Conservation (phyloP, 495 filamentous ascomycete genomes). For the Melanomma pulvis-pyrius region DNA sequence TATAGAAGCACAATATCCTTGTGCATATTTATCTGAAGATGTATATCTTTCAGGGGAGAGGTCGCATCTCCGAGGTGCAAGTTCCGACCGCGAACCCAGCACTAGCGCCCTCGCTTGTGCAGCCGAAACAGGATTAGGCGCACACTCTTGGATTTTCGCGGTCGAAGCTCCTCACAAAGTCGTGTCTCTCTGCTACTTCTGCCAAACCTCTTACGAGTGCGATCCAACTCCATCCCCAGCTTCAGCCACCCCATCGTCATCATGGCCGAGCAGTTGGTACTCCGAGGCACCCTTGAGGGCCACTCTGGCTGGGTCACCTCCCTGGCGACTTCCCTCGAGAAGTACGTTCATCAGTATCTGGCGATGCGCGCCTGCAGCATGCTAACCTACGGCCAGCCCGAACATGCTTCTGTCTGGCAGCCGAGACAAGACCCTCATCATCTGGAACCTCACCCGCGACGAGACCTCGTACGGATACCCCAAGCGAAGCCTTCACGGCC, state of each 20-base stretch:
- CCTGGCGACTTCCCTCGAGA: conserved; percentile 98
- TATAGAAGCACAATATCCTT: too few species aligned
- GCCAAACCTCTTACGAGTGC: conserved; percentile 4
- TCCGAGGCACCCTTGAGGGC: conserved; percentile 96
- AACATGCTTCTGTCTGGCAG: conserved; percentile 99
- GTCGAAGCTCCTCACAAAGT: not conserved
- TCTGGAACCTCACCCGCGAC: conserved; percentile 99
- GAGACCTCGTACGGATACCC: conserved; percentile 97
- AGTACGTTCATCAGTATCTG: conserved; percentile 61
- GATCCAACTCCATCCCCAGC: conserved; percentile 8
- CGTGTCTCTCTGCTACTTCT: not conserved
- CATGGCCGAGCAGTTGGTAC: conserved; percentile 96
- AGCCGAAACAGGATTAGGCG: not conserved
- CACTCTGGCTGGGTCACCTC: conserved; percentile 83
- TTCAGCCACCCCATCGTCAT: conserved; percentile 43
- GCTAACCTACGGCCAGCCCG: conserved; percentile 63
- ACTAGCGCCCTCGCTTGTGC: not conserved
- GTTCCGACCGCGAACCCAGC: not conserved
- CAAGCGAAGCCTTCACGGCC: conserved; percentile 96
- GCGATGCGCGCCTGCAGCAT: conserved; percentile 28
- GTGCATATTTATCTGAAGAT: too few species aligned
- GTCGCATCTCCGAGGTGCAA: not conserved
- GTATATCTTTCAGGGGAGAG: too few species aligned
- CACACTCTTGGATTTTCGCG: not conserved
- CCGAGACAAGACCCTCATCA: conserved; percentile 98